Evolutionary conservation across 352 stramenopile species (phyloP), one percentile per base, ranked within the genome.

Genomic region (Globisporangium radiosum): DNA sequence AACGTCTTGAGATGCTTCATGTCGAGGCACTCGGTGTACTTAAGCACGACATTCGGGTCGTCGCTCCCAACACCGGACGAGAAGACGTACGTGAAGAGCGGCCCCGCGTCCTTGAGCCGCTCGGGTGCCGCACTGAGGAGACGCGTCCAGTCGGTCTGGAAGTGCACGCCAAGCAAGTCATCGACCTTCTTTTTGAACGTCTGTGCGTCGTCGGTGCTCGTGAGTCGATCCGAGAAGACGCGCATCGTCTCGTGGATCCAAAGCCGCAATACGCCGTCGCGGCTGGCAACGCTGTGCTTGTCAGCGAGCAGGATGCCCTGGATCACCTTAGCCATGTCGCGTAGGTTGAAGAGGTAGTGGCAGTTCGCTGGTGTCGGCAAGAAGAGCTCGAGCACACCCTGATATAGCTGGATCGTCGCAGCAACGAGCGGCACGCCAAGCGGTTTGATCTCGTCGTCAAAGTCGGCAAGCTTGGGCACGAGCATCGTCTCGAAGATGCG

Each of bases 181-280:
- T 92, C 82, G 9, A 92, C 72, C 47, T 85, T 93, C 54, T 73
- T 80, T 55, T 97, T 94, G 67, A 98, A 98, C 54, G 75, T 95
- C 17, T 83, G 64, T 10, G 94, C 86, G 60, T 98, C 94, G 11
- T 92, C 85, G 2, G 68, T 60, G 54, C 78, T 95, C 4, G 96
- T 97, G 11, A 98, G 75, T 0, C 92, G 85, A 62, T 98, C 92
- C 1, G 81, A 87, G 57, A 97, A 97, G 9, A 97, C 88, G 0
- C 92, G 82, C 14, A 94, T 57, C 51, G 71, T 87, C 68, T 98
- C 92, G 59, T 98, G 92, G 44, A 94, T 71, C 92, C 92, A 98
- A 0, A 98, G 69, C 0, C 92, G 69, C 7, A 95, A 47, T 58
- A 95, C 81, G 0, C 72, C 71, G 40, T 97, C 81, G 3, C 72